Evolutionary conservation across 805 yeast genomes (phyloP), one percentile per base, ranked within the genome.

Genomic region (Wickerhamomyces hampshirensis): DNA sequence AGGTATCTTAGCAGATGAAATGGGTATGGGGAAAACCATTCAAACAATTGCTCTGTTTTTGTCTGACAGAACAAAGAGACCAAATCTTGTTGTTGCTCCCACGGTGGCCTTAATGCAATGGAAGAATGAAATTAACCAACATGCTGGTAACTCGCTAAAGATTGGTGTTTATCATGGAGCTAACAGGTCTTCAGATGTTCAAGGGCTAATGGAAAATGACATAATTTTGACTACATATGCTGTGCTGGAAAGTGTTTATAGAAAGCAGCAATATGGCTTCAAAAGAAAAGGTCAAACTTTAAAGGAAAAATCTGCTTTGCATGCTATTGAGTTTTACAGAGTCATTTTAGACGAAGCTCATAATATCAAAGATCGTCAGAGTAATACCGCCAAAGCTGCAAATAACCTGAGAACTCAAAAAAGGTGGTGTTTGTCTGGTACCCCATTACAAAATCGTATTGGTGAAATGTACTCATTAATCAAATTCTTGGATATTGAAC

Each of bases 1-100:
- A 18, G 98, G 98, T 12, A 81, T 93, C 8, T 65, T 93, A 31
- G 98, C 98, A 5, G 99, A 93, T 65, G 99, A 93, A 61, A 93
- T 93, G 99, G 99, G 99, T 26, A 91, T 93, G 98, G 99, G 99
- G 44, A 93, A 93, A 53, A 93, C 99, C 1, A 89, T 93, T 33
- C 98, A 93, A 62, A 91, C 96, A 26, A 91, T 93, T 43, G 93
- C 94, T 0, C 62, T 93, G 30, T 75, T 93, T 53, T 76, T 89
- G 77, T 59, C 69, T 31, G 94, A 87, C 57, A 55, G 69, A 33
- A 51, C 65, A 0, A 80, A 77, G 46, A 64, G 75, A 9, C 97
- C 97, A 8, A 85, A 80, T 46, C 63, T 93, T 42, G 98, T 93
- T 5, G 84, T 93, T 14, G 98, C 97, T 0, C 99, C 99, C 0